A percentile compares a stretch with the other conserved stretches of the same genome.
phyloP scores from a whole-genome alignment of 164 flowering plant species.

The Vitis cinerea region DNA sequence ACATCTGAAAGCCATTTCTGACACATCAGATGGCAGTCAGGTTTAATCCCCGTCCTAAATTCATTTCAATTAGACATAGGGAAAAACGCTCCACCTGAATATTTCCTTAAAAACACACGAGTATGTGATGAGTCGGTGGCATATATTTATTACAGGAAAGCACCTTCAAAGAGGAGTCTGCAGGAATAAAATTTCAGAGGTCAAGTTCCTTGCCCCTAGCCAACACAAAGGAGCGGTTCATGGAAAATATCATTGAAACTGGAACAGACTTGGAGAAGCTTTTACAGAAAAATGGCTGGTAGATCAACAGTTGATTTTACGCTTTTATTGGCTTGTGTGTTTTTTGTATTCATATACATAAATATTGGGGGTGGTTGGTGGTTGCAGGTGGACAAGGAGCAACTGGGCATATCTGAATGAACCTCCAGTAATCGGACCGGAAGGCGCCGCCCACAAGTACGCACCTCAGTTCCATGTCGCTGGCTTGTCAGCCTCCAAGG shows the following conservation, averaged over 20 bases:
- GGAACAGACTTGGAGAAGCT: constrained; percentile 30
- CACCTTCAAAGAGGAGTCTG: neutral
- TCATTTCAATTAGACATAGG: too few relatives aligned
- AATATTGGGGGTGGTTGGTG: neutral
- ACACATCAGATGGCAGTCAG: constrained; percentile 15
- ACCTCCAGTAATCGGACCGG: constrained; percentile 53
- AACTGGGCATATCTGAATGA: constrained; percentile 67
- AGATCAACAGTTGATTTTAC: neutral
- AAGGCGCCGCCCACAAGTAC: constrained; percentile 40
- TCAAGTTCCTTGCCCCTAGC: constrained; percentile 43
- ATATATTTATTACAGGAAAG: constrained; percentile 21
- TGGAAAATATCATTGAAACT: constrained; percentile 7
- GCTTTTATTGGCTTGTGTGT: too few relatives aligned
- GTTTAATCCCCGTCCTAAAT: neutral
- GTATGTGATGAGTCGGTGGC: neutral
- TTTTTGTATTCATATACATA: neutral
- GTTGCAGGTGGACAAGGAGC: constrained; percentile 82
- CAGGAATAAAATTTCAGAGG: constrained; percentile 23
- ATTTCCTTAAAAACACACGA: neutral
- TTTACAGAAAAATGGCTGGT: constrained; percentile 50
- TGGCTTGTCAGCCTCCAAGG: constrained; percentile 14
- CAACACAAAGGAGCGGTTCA: constrained; percentile 12
- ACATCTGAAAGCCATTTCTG: constrained; percentile 44
- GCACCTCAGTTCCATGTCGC: constrained; percentile 50
- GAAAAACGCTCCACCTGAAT: neutral